Percentiles rank a stretch among this genome's conserved stretches.
These are phyloP conservation scores for Acer negundo DNA, from an alignment of 345 rosid species.

Conservation along the genomic window DNA sequence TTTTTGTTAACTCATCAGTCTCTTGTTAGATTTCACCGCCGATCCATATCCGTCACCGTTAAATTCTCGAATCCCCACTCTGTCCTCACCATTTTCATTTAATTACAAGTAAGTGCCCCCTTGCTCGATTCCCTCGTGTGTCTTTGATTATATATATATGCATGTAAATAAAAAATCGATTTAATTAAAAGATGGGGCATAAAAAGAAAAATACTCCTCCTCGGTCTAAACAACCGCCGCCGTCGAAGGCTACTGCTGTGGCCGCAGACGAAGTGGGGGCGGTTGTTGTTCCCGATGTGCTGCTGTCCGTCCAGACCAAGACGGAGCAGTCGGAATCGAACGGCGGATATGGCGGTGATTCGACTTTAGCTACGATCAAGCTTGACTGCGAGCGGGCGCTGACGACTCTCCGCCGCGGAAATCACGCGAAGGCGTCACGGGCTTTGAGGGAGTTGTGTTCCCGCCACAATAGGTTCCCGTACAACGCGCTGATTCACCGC, in stretches of 20 bases:
- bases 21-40: slow-evolving; percentile 42
- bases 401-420: slow-evolving; percentile 76
- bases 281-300: slow-evolving; percentile 24
- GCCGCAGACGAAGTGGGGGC: slow-evolving; percentile 28
- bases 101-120: slow-evolving; percentile 24
- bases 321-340: slow-evolving; percentile 37
- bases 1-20: slow-evolving; percentile 8
- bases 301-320: slow-evolving; percentile 11
- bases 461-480: slow-evolving; percentile 50
- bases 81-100: slow-evolving; percentile 21
- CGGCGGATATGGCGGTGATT: slow-evolving; percentile 14
- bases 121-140: neutral
- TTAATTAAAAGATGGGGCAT: slow-evolving; percentile 62
- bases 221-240: slow-evolving; percentile 54
- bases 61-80: slow-evolving; percentile 20
- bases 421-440: slow-evolving; percentile 81
- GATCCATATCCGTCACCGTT: slow-evolving; percentile 30
- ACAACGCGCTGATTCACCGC: slow-evolving; percentile 66
- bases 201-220: slow-evolving; percentile 63
- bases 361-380: slow-evolving; percentile 52
- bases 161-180: slow-evolving; percentile 38
- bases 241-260: slow-evolving; percentile 30
- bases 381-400: slow-evolving; percentile 85
- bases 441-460: slow-evolving; percentile 77
- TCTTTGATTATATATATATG: slow-evolving; percentile 16